Evolutionary conservation across 2,329 filamentous ascomycete genomes (phyloP).

Genomic region (Westerdykella sp.): DNA sequence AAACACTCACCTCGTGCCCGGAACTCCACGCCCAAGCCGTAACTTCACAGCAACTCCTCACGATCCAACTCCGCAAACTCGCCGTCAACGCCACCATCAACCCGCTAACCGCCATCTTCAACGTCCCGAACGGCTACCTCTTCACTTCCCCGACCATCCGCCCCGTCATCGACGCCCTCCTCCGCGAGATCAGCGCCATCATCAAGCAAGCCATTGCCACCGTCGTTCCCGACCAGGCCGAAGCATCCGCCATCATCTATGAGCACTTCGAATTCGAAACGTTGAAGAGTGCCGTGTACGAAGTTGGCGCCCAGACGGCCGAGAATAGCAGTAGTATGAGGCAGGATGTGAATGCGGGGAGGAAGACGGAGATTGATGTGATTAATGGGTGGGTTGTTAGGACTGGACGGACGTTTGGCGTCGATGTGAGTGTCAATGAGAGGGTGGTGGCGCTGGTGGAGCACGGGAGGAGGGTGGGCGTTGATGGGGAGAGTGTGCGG

Average conservation of each 20-base stretch:
- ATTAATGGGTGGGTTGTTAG: constrained; percentile 77
- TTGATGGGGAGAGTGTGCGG: not conserved
- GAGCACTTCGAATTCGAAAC: constrained; percentile 53
- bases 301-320: constrained; percentile 43
- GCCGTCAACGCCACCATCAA: constrained; percentile 68
- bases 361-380: constrained; percentile 66
- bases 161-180: not conserved
- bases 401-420: not conserved
- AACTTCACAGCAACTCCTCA: constrained; percentile 53
- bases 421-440: not conserved
- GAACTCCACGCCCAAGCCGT: constrained; percentile 45
- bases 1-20: constrained; percentile 1
- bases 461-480: not conserved
- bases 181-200: constrained; percentile 3
- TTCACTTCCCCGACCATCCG: not conserved
- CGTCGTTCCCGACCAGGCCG: constrained; percentile 44
- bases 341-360: constrained; percentile 54
- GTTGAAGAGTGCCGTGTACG: constrained; percentile 50
- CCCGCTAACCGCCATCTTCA: constrained; percentile 67
- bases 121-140: constrained; percentile 63
- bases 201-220: constrained; percentile 43
- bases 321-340: constrained; percentile 60
- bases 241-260: constrained; percentile 9
- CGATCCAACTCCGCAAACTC: constrained; percentile 66
- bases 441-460: not conserved